phyloP scores from a whole-genome alignment of 2,329 filamentous ascomycete genomes.

The Fusarium mangiferae region DNA sequence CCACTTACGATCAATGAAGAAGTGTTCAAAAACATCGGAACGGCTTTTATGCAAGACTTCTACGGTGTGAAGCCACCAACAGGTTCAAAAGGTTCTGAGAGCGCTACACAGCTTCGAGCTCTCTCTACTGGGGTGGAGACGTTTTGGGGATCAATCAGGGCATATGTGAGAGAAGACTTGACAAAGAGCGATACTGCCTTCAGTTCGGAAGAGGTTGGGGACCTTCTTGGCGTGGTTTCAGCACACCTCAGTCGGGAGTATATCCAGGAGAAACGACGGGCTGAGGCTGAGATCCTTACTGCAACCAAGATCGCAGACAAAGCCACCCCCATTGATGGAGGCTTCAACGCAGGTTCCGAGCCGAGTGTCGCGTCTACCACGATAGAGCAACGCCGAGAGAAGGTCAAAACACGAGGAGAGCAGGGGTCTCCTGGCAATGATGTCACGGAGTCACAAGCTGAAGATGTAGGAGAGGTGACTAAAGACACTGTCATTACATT shows the following conservation, averaged over 20 bases:
- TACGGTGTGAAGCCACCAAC: not conserved
- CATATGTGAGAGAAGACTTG: too few species aligned
- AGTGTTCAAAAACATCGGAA: too few species aligned
- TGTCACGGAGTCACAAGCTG: not conserved
- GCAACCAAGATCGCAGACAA: rapidly evolving
- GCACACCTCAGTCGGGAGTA: not conserved
- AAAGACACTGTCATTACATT: not conserved
- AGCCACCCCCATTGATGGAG: rapidly evolving
- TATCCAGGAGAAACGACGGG: rapidly evolving
- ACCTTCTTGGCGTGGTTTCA: rapidly evolving
- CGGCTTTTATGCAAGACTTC: not conserved
- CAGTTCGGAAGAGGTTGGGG: too few species aligned
- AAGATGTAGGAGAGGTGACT: rapidly evolving
- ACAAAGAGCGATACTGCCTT: too few species aligned
- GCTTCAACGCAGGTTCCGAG: rapidly evolving
- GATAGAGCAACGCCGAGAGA: not conserved
- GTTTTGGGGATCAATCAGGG: too few species aligned
- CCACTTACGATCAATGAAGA: too few species aligned
- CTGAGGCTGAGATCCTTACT: rapidly evolving
- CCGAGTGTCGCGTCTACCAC: rapidly evolving
- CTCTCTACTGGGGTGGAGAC: too few species aligned
- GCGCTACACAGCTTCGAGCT: too few species aligned
- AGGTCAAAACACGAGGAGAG: not conserved
- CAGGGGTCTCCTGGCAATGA: not conserved
- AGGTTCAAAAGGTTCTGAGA: too few species aligned